Evolutionary conservation across 768 basidiomycete genomes (phyloP).

Genomic region (Boletus coccyginus): DNA sequence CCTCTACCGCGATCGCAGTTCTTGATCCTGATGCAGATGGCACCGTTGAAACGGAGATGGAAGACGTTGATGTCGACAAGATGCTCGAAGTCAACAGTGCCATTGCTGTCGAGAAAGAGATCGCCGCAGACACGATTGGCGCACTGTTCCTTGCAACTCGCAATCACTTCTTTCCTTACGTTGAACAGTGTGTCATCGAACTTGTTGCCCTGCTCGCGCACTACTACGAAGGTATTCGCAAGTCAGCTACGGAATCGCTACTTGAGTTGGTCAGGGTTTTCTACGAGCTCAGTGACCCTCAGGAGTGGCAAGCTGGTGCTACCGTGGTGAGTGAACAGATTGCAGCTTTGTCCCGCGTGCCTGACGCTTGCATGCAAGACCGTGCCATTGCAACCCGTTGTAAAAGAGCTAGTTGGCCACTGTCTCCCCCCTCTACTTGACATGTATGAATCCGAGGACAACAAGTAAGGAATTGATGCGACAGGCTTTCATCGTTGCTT

Average conservation of each 20-base stretch:
- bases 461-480: slow-evolving; percentile 69
- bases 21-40: slow-evolving; percentile 54
- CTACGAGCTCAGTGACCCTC: slow-evolving; percentile 81
- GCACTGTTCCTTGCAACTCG: slow-evolving; percentile 82
- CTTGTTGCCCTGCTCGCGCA: slow-evolving; percentile 80
- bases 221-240: slow-evolving; percentile 97
- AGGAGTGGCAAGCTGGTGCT: slow-evolving; percentile 79
- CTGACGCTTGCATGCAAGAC: slow-evolving; percentile 29
- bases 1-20: slow-evolving; percentile 64
- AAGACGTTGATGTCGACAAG: slow-evolving; percentile 82
- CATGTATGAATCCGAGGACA: slow-evolving; percentile 92
- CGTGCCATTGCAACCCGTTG: slow-evolving; percentile 57
- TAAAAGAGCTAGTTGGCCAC: slow-evolving; percentile 77
- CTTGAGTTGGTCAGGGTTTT: slow-evolving; percentile 88
- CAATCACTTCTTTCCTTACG: slow-evolving; percentile 84
- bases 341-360: background rate
- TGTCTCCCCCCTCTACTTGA: slow-evolving; percentile 74
- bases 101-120: slow-evolving; percentile 98
- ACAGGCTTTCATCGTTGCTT: slow-evolving; percentile 9
- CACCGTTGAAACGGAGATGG: slow-evolving; percentile 60
- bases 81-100: slow-evolving; percentile 92
- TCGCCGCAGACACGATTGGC: slow-evolving; percentile 94
- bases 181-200: slow-evolving; percentile 78
- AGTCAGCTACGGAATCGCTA: slow-evolving; percentile 84
- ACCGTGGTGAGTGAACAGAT: slow-evolving; percentile 46